phyloP scores from a whole-genome alignment of 1,139 yeast genomes.

The Debaryomyces coudertii region DNA sequence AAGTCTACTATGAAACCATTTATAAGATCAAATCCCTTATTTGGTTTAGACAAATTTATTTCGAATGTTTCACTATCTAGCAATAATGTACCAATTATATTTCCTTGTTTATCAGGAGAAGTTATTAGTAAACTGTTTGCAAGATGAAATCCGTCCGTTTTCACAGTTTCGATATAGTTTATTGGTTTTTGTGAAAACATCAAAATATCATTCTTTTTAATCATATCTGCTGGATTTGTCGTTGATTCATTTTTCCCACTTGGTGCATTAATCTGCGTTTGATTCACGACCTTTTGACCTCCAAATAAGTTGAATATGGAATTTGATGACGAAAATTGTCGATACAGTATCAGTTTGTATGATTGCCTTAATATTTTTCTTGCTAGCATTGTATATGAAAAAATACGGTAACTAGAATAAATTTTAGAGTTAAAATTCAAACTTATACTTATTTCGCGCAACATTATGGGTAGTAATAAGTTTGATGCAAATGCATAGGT shows the following conservation, averaged over 20 bases:
- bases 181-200: constrained; percentile 47
- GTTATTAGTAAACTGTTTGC: constrained; percentile 40
- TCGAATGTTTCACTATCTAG: constrained; percentile 67
- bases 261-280: constrained; percentile 33
- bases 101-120: constrained; percentile 51
- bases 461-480: too few relatives aligned
- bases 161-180: constrained; percentile 49
- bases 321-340: not conserved
- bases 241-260: constrained; percentile 43
- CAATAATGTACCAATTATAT: constrained; percentile 57
- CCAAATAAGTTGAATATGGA: constrained; percentile 27
- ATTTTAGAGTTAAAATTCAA: not conserved
- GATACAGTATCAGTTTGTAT: not conserved
- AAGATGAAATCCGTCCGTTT: constrained; percentile 44
- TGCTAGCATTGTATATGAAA: not conserved
- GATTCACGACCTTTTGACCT: constrained; percentile 29
- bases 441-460: not conserved
- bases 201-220: constrained; percentile 49
- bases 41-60: constrained; percentile 46
- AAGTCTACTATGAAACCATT: constrained; percentile 51
- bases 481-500: too few relatives aligned
- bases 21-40: constrained; percentile 37
- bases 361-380: not conserved
- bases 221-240: constrained; percentile 49
- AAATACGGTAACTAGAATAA: not conserved